Conservation (phyloP, 352 stramenopile genomes). For the Phytophthora megakarya region DNA sequence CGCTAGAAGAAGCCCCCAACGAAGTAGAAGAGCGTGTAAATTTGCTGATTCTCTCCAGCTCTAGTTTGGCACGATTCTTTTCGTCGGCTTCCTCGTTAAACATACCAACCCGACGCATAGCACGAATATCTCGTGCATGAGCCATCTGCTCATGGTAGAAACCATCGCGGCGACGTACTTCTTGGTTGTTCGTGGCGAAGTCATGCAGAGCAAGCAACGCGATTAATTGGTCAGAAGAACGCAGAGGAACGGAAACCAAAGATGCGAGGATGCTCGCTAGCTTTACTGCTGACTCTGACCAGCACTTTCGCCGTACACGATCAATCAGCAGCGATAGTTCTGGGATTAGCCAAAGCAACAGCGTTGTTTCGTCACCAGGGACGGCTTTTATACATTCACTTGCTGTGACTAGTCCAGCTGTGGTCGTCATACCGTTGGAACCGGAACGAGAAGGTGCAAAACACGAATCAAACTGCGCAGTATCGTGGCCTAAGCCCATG, state of each 20-base stretch:
- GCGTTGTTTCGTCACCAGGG: conserved; percentile 75
- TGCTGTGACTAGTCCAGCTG: conserved; percentile 51
- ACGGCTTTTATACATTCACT: conserved; percentile 66
- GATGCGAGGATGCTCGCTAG: conserved; percentile 68
- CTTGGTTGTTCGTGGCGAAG: conserved; percentile 72
- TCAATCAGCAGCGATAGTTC: conserved; percentile 75
- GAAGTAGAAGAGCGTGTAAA: conserved; percentile 55
- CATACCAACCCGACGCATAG: conserved; percentile 58
- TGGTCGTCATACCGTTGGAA: conserved; percentile 46
- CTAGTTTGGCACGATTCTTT: conserved; percentile 60
- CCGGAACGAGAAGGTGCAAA: conserved; percentile 63
- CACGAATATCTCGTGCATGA: conserved; percentile 72
- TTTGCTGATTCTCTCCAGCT: conserved; percentile 71
- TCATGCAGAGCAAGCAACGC: conserved; percentile 60
- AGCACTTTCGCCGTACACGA: conserved; percentile 65
- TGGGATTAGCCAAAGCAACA: conserved; percentile 78
- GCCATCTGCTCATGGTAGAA: conserved; percentile 89
- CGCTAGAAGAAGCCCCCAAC: conserved; percentile 25
- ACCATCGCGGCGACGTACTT: conserved; percentile 74
- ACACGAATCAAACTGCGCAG: conserved; percentile 72
- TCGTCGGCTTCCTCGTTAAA: conserved; percentile 66
- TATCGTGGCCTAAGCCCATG: conserved; percentile 74
- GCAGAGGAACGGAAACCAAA: conserved; percentile 63
- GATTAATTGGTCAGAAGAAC: conserved; percentile 69
- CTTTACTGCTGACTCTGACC: conserved; percentile 74